A percentile compares a stretch with the other conserved stretches of the same genome.
Evolutionary conservation across 192 early-diverging fungal genomes (phyloP).

Genomic region (Backusella tuberculispora): DNA sequence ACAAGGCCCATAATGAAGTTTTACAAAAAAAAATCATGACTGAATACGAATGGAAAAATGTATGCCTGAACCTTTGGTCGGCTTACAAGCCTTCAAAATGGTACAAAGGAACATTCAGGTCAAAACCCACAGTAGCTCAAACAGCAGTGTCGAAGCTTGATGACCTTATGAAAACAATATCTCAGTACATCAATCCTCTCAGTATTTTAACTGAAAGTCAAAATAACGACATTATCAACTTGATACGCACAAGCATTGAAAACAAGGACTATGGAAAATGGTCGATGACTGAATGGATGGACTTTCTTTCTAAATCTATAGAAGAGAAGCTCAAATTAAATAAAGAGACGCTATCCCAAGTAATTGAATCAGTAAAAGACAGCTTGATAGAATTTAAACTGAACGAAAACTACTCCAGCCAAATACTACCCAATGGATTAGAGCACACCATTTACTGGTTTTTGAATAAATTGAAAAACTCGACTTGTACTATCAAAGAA

Average conservation of each 20-base stretch:
- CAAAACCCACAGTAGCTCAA: neutral
- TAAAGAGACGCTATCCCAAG: neutral
- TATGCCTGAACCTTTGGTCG: neutral
- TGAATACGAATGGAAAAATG: constrained; percentile 16
- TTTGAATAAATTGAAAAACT: neutral
- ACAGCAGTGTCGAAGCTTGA: neutral
- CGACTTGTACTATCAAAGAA: neutral
- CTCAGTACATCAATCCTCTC: neutral
- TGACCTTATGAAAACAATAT: neutral
- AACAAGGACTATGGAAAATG: constrained; percentile 8
- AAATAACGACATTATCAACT: neutral
- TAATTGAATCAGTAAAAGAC: constrained; percentile 9
- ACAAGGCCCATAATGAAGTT: neutral
- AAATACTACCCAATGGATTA: neutral
- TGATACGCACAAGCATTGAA: neutral
- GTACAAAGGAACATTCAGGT: neutral
- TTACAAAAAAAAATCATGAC: constrained; percentile 9
- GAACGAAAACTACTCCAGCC: neutral
- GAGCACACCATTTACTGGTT: neutral
- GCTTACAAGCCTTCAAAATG: constrained; percentile 5
- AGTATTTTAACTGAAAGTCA: neutral
- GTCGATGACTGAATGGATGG: neutral
- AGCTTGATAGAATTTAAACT: neutral
- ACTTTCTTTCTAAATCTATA: neutral
- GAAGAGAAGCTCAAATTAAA: neutral